Evolutionary conservation across 2,329 filamentous ascomycete genomes (phyloP).

Genomic region (Rachicladosporium sp.): DNA sequence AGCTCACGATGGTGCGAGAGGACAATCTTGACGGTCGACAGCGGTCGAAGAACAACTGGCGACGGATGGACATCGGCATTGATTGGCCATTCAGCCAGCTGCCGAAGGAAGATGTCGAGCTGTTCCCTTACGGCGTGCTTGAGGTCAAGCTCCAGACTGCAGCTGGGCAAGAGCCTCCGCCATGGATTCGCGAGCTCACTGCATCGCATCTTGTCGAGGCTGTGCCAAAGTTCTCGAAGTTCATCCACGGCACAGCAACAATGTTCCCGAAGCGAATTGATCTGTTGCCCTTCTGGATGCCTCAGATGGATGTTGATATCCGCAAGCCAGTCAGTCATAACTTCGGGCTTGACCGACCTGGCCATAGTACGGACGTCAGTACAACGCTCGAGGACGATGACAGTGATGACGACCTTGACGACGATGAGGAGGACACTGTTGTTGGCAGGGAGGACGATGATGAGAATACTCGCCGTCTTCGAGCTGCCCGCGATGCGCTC

Average conservation of each 20-base stretch:
- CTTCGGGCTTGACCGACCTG: slow-evolving; percentile 79
- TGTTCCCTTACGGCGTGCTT: slow-evolving; percentile 90
- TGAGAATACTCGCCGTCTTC: slow-evolving; percentile 35
- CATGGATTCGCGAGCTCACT: slow-evolving; percentile 91
- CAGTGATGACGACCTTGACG: slow-evolving; percentile 42
- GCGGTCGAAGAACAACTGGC: slow-evolving; percentile 80
- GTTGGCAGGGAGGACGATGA: slow-evolving; percentile 22
- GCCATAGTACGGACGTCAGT: slow-evolving; percentile 59
- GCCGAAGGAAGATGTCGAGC: slow-evolving; percentile 69
- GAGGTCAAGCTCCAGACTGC: slow-evolving; percentile 98
- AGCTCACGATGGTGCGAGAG: slow-evolving; percentile 87
- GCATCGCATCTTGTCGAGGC: slow-evolving; percentile 91
- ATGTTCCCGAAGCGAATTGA: slow-evolving; percentile 81
- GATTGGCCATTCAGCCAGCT: slow-evolving; percentile 90
- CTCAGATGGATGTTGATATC: slow-evolving; percentile 96
- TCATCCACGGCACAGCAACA: slow-evolving; percentile 86
- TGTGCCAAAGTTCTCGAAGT: slow-evolving; percentile 99
- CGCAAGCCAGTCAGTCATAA: slow-evolving; percentile 79
- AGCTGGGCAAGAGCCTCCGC: slow-evolving; percentile 82
- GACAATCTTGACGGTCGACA: slow-evolving; percentile 77
- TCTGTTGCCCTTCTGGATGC: slow-evolving; percentile 90
- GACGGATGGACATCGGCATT: slow-evolving; percentile 92
- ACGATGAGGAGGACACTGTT: too few species aligned
- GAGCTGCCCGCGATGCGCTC: slow-evolving; percentile 38
- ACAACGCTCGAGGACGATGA: slow-evolving; percentile 69